Conservation (phyloP, 306 rosid species). For the Prosopis cineraria region DNA sequence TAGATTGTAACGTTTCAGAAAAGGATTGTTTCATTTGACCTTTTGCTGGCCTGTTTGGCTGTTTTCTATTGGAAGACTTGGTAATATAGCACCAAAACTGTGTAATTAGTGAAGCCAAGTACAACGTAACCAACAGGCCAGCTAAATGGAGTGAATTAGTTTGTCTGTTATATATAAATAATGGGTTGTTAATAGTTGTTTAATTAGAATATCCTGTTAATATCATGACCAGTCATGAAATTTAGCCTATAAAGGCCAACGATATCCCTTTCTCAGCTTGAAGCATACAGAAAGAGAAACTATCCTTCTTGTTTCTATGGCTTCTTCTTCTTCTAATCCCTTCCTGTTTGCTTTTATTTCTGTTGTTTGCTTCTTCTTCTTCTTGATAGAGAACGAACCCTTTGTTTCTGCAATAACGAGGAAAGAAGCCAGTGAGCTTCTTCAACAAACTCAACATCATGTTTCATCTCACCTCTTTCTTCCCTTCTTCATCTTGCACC, state of each 20-base stretch:
- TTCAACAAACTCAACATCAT: neutral
- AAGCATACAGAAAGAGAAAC: neutral
- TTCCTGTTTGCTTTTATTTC: neutral
- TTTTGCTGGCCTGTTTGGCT: no score
- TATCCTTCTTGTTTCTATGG: neutral
- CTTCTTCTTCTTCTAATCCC: neutral
- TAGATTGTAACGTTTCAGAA: no score
- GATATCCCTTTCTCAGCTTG: neutral
- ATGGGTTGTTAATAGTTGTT: no score
- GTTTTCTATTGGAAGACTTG: no score
- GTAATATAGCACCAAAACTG: no score
- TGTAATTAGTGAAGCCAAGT: no score
- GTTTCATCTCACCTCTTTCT: neutral
- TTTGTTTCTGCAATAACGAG: slow-evolving; percentile 24
- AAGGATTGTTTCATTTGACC: no score
- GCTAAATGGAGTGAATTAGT: no score
- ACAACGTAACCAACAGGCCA: no score
- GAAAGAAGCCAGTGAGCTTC: neutral
- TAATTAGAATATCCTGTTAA: no score
- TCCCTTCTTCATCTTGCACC: neutral
- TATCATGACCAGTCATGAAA: no score
- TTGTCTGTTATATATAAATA: no score
- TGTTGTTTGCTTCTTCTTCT: neutral
- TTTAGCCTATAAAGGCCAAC: neutral
- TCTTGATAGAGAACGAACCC: slow-evolving; percentile 14